Evolutionary conservation across 257 asterid species (phyloP).

Genomic region (Coffea eugenioides): DNA sequence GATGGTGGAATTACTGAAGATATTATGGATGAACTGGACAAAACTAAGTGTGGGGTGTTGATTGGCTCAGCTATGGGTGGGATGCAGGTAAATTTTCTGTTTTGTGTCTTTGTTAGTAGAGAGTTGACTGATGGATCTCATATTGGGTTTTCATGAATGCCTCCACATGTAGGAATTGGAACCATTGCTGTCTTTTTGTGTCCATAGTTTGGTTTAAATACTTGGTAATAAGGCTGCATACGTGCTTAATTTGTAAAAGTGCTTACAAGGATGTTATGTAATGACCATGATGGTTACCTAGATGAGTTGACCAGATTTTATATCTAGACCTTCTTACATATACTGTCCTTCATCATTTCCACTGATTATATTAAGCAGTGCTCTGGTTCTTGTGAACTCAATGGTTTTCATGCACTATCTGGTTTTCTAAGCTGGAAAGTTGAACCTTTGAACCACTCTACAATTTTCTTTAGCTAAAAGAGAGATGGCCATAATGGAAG

Average conservation of each 20-base stretch:
- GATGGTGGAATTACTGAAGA: conserved; percentile 84
- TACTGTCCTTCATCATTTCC: not conserved
- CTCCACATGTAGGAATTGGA: not conserved
- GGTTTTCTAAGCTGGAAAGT: not conserved
- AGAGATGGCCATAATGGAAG: not conserved
- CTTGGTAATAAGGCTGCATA: not conserved
- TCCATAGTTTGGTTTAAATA: not conserved
- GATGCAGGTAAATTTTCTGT: conserved; percentile 61
- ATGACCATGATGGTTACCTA: not conserved
- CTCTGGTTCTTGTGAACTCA: not conserved
- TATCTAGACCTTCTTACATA: not conserved
- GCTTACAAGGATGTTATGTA: not conserved
- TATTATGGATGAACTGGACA: conserved; percentile 63
- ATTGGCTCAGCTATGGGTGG: conserved; percentile 99
- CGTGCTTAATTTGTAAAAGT: not conserved
- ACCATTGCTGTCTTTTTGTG: not conserved
- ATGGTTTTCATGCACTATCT: not conserved
- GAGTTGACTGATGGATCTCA: conserved; percentile 3
- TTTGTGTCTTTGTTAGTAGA: conserved; percentile 1
- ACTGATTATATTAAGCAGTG: not conserved
- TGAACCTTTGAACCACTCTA: not conserved
- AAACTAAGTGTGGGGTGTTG: conserved; percentile 80
- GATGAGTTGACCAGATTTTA: not conserved
- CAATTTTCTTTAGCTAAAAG: not conserved
- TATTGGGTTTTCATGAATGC: not conserved